These are phyloP conservation scores for Keqinozyma sinolaborantium DNA, from an alignment of 1,139 yeast genomes.

Conservation along the genomic window DNA sequence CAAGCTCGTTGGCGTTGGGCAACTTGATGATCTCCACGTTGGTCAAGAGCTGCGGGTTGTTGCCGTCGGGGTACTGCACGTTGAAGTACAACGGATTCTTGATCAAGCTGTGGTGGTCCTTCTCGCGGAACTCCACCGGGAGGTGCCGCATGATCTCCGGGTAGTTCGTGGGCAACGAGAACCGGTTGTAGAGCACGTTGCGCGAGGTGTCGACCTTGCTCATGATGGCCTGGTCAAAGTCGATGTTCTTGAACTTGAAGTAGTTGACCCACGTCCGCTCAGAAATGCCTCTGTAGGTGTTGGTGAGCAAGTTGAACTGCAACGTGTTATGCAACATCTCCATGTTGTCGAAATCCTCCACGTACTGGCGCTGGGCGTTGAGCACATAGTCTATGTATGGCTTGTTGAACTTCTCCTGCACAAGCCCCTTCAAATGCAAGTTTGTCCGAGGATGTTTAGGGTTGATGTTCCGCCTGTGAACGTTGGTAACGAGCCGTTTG, in stretches of 20 bases:
- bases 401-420: conserved; percentile 32
- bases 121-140: conserved; percentile 33
- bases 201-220: conserved; percentile 5
- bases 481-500: conserved; percentile 14
- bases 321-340: conserved; percentile 45
- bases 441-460: conserved; percentile 17
- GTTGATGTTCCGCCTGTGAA: conserved; percentile 8
- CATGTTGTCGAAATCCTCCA: conserved; percentile 37
- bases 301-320: conserved; percentile 39
- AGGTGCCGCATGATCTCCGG: conserved; percentile 29
- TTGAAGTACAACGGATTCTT: conserved; percentile 35
- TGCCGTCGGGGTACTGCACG: conserved; percentile 27
- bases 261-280: conserved; percentile 39
- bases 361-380: conserved; percentile 25
- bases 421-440: conserved; percentile 34
- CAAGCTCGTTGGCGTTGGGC: conserved; percentile 44
- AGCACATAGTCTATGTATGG: conserved; percentile 28
- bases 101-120: conserved; percentile 13
- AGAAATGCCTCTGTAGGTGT: conserved; percentile 39
- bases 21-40: conserved; percentile 40
- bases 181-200: conserved; percentile 16
- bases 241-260: conserved; percentile 35
- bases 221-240: conserved; percentile 32
- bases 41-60: conserved; percentile 32
- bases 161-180: conserved; percentile 32